A percentile compares a stretch with the other conserved stretches of the same genome.
phyloP scores from a whole-genome alignment of 2,329 filamentous ascomycete genomes.

The Hirsutella thompsonii region DNA sequence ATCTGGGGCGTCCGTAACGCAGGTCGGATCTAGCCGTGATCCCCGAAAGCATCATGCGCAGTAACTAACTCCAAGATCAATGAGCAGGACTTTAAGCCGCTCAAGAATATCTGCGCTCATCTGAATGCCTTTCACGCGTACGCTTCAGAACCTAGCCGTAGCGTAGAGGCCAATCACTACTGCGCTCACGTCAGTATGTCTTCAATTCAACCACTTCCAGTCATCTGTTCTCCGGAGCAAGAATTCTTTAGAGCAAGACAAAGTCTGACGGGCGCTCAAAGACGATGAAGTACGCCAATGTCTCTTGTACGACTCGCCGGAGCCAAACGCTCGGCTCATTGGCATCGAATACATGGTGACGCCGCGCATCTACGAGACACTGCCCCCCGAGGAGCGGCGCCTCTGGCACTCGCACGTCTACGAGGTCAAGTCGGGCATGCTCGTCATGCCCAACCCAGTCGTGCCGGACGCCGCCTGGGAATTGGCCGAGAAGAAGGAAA shows the following conservation, averaged over 20 bases:
- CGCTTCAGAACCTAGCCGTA: constrained; percentile 54
- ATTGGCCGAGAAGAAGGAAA: constrained; percentile 62
- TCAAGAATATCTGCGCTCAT: constrained; percentile 68
- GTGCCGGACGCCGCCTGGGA: constrained; percentile 57
- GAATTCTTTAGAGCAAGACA: too few relatives aligned
- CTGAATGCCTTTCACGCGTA: constrained; percentile 83
- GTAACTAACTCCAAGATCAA: not conserved
- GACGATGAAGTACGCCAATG: constrained; percentile 64
- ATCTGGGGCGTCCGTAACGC: constrained; percentile 45
- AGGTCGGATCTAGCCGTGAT: constrained; percentile 22
- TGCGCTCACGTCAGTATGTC: constrained; percentile 55
- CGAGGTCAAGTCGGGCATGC: constrained; percentile 67
- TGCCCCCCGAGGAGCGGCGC: constrained; percentile 53
- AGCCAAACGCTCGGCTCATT: constrained; percentile 57
- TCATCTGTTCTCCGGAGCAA: too few relatives aligned
- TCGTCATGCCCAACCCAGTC: constrained; percentile 57
- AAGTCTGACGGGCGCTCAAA: too few relatives aligned
- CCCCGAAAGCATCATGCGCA: not conserved
- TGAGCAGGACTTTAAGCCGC: constrained; percentile 51
- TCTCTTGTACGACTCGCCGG: constrained; percentile 65
- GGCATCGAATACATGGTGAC: constrained; percentile 85
- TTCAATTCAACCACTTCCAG: not conserved
- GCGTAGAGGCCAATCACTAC: constrained; percentile 74
- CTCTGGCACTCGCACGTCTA: constrained; percentile 71
- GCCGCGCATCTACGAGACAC: constrained; percentile 49